Evolutionary conservation across 1,139 yeast genomes (phyloP), one percentile per base, ranked within the genome.

Genomic region (Ashbya aceris): DNA sequence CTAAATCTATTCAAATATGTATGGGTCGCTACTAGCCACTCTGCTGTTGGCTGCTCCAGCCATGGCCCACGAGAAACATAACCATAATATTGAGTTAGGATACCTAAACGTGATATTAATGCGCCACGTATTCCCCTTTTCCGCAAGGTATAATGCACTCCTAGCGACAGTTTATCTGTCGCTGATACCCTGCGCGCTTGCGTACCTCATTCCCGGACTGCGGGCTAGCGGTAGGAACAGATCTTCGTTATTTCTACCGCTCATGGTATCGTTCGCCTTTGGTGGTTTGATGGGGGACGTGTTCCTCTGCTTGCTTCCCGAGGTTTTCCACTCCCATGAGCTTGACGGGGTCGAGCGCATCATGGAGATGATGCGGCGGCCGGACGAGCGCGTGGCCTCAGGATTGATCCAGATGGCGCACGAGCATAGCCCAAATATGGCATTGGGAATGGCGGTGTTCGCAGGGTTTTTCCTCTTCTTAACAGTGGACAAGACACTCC

Each of bases 241-340:
- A 40, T 65, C 71, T 44, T 71, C 76, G 3, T 59, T 70, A 3
- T 58, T 69, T 34, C 61, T 77, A 31, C 67, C 74, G 11, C 55
- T 72, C 28, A 58, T 79, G 43, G 82, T 79, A 2, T 68, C 83
- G 36, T 79, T 80, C 62, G 86, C 87, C 12, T 70, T 77, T 37
- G 89, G 89, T 35, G 82, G 85, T 2, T 62, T 80, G 30, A 61
- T 81, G 29, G 87, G 87, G 34, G 86, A 79, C 54, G 76, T 79
- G 4, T 77, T 80, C 47, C 55, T 79, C 42, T 86, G 80, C 56
- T 54, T 80, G 45, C 58, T 80, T 35, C 87, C 87, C 2, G 83
- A 79, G 55, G 46, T 52, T 7, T 53, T 29, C 36, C 11, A 26
- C 20, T 13, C 20, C n/a, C 26, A 30, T 10, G 33, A 12, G 26